Conservation (phyloP, 352 stramenopile species). For the Blastocystis sp. region DNA sequence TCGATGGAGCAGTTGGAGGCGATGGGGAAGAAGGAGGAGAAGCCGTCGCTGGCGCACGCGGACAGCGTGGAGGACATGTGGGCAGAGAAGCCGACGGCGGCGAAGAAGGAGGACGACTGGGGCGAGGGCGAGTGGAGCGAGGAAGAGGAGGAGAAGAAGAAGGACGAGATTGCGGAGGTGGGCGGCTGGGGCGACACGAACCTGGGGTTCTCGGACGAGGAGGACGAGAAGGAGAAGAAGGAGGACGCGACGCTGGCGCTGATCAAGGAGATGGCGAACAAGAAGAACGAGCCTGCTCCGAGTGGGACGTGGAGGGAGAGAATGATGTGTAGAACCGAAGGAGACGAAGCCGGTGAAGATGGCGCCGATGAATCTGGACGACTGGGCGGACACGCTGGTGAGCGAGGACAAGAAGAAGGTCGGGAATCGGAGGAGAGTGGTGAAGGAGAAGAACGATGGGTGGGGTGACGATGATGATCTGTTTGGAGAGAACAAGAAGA, state of each 20-base stretch:
- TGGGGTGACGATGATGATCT: slow-evolving; percentile 15
- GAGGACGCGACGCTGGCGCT: slow-evolving; percentile 28
- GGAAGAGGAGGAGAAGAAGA: background rate
- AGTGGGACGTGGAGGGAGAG: background rate
- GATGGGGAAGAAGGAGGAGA: background rate
- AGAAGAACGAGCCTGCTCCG: slow-evolving; percentile 2
- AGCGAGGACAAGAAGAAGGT: background rate
- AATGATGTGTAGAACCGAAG: background rate
- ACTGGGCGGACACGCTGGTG: slow-evolving; percentile 38
- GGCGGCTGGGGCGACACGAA: slow-evolving; percentile 40
- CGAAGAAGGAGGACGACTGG: background rate
- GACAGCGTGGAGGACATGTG: slow-evolving; percentile 48
- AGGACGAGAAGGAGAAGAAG: slow-evolving; percentile 42
- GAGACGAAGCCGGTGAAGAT: slow-evolving; percentile 1
- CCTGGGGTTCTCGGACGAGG: slow-evolving; percentile 40
- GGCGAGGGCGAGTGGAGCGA: background rate
- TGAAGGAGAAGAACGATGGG: background rate
- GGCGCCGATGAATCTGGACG: slow-evolving; percentile 29
- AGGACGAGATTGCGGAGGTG: background rate
- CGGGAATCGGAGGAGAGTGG: background rate
- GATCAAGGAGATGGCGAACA: slow-evolving; percentile 44
- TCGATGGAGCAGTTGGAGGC: slow-evolving; percentile 64
- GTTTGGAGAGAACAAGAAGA: slow-evolving; percentile 33
- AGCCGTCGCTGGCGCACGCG: background rate
- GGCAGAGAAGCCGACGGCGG: background rate